Evolutionary conservation across 805 yeast genomes (phyloP).

Genomic region (Sugiyamaella smithiae): DNA sequence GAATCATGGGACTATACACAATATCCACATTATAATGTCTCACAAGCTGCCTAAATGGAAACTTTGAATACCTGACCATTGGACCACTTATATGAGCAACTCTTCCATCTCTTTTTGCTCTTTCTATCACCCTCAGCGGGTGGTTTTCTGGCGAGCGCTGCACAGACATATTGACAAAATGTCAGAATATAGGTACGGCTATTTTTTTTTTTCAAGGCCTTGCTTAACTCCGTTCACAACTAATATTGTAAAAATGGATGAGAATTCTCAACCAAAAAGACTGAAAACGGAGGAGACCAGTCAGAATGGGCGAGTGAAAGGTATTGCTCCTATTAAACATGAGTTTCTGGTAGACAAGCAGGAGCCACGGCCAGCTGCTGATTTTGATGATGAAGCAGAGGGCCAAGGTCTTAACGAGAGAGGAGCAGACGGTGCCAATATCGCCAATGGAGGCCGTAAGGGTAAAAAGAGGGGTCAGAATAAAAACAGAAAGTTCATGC

Average conservation of each 20-base stretch:
- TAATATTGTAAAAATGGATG: too few species aligned
- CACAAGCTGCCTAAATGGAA: constrained; percentile 82
- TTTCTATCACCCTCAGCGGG: constrained; percentile 51
- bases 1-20: constrained; percentile 93
- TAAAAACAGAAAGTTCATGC: constrained; percentile 73
- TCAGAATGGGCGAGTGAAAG: constrained; percentile 40
- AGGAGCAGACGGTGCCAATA: constrained; percentile 37
- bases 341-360: constrained; percentile 52
- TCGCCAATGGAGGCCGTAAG: constrained; percentile 48
- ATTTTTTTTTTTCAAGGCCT: neutral
- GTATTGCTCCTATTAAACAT: constrained; percentile 73
- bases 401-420: constrained; percentile 25
- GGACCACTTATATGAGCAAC: constrained; percentile 81
- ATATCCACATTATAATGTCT: constrained; percentile 74
- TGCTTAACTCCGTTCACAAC: too few species aligned
- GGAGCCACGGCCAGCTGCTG: constrained; percentile 10
- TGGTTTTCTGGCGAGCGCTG: constrained; percentile 46
- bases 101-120: constrained; percentile 46
- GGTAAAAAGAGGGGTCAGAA: constrained; percentile 73
- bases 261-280: too few species aligned
- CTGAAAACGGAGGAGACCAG: constrained; percentile 23
- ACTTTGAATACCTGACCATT: constrained; percentile 93
- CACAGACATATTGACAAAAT: neutral
- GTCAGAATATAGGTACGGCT: neutral
- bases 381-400: constrained; percentile 27